Evolutionary conservation across 768 basidiomycete species (phyloP), one percentile per base, ranked within the genome.

Genomic region (Tephrocybe sp.): DNA sequence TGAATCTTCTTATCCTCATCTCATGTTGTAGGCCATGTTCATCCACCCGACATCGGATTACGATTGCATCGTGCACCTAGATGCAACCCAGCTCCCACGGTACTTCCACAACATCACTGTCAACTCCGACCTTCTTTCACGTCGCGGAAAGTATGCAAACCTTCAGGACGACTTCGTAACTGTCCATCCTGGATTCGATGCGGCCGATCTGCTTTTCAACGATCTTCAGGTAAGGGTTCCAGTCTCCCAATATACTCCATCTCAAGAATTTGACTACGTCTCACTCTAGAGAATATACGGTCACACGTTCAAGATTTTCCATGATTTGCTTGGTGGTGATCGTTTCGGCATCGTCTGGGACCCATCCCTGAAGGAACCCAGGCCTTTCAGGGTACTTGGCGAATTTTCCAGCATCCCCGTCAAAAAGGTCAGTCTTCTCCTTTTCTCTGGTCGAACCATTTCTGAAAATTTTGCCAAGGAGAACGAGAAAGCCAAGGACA

Each of bases 321-420:
- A 83, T 58, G 95, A 98, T 56, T 71, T 80, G 0, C 76, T 83
- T 27, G 97, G 97, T 11, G 92, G 94, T 0, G 73, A 80, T 49
- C 72, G 73, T 27, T 86, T 94, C 44, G 94, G 91, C 5, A 84
- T 78, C 0, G 84, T 97, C 1, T 98, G 93, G 92, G 89, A 95
- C 59, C 87, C 91, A 5, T 74, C 73, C 12, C 68, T 91, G 27
- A 78, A 77, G 48, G 69, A 76, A 21, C 67, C 81, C 1, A 72
- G 86, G 38, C 75, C 83, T 4, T 92, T 95, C 74, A 83, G 88
- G 53, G 90, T 92, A 6, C 72, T 94, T 37, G 83, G 88, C 21
- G 88, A 87, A 9, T 96, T 87, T 67, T 92, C 89, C 0, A 82
- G 83, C 47, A 67, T 66, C 15, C 92, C 92, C 9, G 55, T 69